Evolutionary conservation across 768 basidiomycete genomes (phyloP), one percentile per base, ranked within the genome.

Genomic region (Mycena epipterygia): DNA sequence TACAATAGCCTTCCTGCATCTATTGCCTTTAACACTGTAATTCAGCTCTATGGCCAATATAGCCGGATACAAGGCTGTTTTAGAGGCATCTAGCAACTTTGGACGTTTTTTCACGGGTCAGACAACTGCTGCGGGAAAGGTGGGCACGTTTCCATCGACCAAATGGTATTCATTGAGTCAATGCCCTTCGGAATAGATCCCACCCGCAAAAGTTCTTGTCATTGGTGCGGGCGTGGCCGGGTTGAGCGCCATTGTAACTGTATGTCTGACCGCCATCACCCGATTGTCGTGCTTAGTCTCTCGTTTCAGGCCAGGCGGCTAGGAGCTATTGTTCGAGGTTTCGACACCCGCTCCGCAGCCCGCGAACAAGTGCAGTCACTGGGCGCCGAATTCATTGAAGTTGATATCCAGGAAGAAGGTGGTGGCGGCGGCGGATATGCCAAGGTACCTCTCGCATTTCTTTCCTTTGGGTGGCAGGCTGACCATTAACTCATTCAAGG

Each of bases 211-310:
- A 78, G 92, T 96, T 71, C 83, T 96, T 42, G 88, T 96, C 49
- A 96, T 96, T 63, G 95, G 95, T 74, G 95, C 92, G 57, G 95
- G 95, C 67, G 95, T 96, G 27, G 95, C 95, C 13, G 95, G 95
- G 61, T 83, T 96, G 56, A 94, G 93, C 83, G 95, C 95, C 29
- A 95, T 96, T 72, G 93, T 89, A 33, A 96, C 95, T 48, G 94
- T 92, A 71, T 71, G 86, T 55, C 25, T 63, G 5, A 35, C 5
- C 58, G 25, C 3, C 16, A 29, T 41, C 21, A 35, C 56, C 23
- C 53, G 5, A 44, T 57, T n/a, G 23, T 46, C 56, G 39, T 58
- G 37, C 29, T 32, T 52, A 53, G 21, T 46, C n/a, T 66, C 41
- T 35, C 59, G 62, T 44, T 27, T 8, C 59, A 93, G 93, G 94